A percentile compares a stretch with the other conserved stretches of the same genome.
Conservation (phyloP, 164 flowering plant species). For the Vitis riparia region DNA sequence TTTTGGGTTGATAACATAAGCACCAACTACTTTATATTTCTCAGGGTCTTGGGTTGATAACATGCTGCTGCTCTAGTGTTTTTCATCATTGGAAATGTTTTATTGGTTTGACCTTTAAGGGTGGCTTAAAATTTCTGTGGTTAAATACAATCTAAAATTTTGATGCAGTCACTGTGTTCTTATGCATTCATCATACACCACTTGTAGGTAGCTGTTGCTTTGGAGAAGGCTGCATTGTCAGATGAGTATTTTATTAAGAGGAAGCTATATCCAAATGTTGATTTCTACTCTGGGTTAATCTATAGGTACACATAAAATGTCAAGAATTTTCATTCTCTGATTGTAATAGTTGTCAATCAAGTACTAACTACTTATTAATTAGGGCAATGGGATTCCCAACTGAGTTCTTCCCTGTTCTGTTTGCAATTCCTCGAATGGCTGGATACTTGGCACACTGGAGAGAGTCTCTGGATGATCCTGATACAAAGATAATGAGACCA, state of each 20-base stretch:
- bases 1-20: too few species aligned
- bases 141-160: too few species aligned
- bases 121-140: too few species aligned
- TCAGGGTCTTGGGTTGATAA: too few species aligned
- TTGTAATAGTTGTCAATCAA: background rate
- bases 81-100: too few species aligned
- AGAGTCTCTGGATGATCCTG: constrained; percentile 98
- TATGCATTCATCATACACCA: background rate
- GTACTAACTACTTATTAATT: constrained; percentile 12
- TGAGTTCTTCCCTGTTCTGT: constrained; percentile 91
- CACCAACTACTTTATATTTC: too few species aligned
- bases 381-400: constrained; percentile 99
- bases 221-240: constrained; percentile 97
- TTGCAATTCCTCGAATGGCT: constrained; percentile 99
- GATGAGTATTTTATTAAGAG: constrained; percentile 94
- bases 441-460: constrained; percentile 95
- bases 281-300: constrained; percentile 97
- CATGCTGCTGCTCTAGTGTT: too few species aligned
- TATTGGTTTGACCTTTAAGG: too few species aligned
- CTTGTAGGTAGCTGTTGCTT: constrained; percentile 91
- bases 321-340: background rate
- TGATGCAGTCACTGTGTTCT: background rate
- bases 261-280: constrained; percentile 97
- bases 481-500: constrained; percentile 98
- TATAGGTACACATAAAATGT: constrained; percentile 53